Conservation (phyloP, 768 basidiomycete species). For the Naganishia antarctica region DNA sequence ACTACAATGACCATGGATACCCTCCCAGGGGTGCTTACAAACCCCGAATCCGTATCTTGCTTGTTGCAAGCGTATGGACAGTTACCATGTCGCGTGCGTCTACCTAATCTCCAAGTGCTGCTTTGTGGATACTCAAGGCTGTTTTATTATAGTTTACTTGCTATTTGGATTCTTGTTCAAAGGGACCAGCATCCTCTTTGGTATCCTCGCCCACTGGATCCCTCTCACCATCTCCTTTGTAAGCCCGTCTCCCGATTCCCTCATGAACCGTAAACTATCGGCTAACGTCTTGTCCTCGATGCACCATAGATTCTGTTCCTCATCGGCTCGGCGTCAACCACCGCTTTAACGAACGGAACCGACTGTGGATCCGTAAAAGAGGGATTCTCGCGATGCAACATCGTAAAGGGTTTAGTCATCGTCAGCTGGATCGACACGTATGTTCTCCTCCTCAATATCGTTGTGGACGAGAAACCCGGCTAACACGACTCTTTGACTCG, state of each 20-base stretch:
- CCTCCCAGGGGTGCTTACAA: constrained; percentile 37
- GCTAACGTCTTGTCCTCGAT: background rate
- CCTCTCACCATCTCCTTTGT: constrained; percentile 47
- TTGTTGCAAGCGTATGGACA: constrained; percentile 43
- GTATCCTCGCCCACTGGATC: constrained; percentile 45
- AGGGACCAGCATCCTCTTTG: constrained; percentile 40
- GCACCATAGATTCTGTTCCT: constrained; percentile 43
- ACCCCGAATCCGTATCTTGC: constrained; percentile 47
- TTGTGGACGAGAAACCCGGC: background rate
- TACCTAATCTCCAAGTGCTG: background rate
- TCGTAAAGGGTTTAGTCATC: constrained; percentile 48
- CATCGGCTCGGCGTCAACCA: constrained; percentile 46
- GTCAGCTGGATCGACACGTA: constrained; percentile 47
- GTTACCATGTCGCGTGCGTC: constrained; percentile 40
- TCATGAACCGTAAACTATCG: background rate
- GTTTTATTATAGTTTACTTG: constrained; percentile 37
- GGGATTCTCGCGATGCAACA: constrained; percentile 42
- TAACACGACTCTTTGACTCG: constrained; percentile 35
- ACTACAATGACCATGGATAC: constrained; percentile 34
- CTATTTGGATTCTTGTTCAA: constrained; percentile 42
- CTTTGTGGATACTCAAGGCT: background rate
- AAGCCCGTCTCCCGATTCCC: background rate
- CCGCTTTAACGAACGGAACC: constrained; percentile 43
- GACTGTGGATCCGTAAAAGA: constrained; percentile 39
- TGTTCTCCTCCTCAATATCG: constrained; percentile 26